Conservation (phyloP, 306 rosid species). For the Dalbergia oliveri region DNA sequence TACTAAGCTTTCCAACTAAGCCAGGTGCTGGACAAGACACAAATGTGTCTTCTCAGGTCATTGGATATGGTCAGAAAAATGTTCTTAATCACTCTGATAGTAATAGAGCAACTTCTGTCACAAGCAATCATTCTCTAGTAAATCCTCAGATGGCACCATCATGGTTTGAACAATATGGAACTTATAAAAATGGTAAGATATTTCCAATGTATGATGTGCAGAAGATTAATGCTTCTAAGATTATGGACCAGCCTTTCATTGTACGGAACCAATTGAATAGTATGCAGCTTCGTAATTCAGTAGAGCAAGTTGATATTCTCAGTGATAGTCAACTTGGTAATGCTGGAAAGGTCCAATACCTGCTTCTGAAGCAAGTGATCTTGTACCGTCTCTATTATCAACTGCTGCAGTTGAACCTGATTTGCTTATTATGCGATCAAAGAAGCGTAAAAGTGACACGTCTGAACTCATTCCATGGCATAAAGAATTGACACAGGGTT, state of each 20-base stretch:
- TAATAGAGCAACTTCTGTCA: slow-evolving; percentile 56
- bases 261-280: slow-evolving; percentile 63
- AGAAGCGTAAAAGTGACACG: slow-evolving; percentile 82
- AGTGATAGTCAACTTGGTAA: slow-evolving; percentile 55
- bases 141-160: slow-evolving; percentile 97
- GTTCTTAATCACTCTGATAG: slow-evolving; percentile 56
- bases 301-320: slow-evolving; percentile 58
- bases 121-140: slow-evolving; percentile 70
- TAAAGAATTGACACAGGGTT: slow-evolving; percentile 65
- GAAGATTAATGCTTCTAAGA: slow-evolving; percentile 59
- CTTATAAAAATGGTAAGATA: slow-evolving; percentile 70
- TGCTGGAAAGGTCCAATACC: slow-evolving; percentile 53
- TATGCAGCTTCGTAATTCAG: slow-evolving; percentile 57
- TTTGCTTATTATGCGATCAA: slow-evolving; percentile 58
- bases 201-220: slow-evolving; percentile 59
- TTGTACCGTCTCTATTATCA: slow-evolving; percentile 44
- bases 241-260: slow-evolving; percentile 61
- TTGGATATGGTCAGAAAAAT: slow-evolving; percentile 53
- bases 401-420: slow-evolving; percentile 56
- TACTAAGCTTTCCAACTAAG: slow-evolving; percentile 62
- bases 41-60: slow-evolving; percentile 61
- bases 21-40: slow-evolving; percentile 54
- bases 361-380: slow-evolving; percentile 54
- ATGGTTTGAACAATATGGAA: slow-evolving; percentile 95
- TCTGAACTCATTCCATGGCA: slow-evolving; percentile 84